Evolutionary conservation across 345 rosid species (phyloP).

Genomic region (Geranium brycei): DNA sequence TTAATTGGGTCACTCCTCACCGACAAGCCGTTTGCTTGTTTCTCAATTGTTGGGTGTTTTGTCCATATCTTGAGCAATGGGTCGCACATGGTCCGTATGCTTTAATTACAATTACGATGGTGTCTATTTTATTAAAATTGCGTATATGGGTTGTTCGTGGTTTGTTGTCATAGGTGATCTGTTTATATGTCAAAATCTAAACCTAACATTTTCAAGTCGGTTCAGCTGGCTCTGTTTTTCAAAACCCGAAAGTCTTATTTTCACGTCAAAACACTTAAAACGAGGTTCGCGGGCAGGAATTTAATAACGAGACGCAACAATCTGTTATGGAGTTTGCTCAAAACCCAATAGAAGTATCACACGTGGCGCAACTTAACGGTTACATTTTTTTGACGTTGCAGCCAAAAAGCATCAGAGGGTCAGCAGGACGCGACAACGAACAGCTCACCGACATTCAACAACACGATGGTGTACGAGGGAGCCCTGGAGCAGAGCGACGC

Average conservation of each 20-base stretch:
- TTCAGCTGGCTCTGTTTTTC: not conserved
- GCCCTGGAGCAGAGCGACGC: not conserved
- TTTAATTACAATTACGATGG: too few species aligned
- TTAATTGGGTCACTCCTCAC: not conserved
- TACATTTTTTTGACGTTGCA: not conserved
- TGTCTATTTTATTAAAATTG: too few species aligned
- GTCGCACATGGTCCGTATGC: not conserved
- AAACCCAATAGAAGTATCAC: too few species aligned
- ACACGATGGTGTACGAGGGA: not conserved
- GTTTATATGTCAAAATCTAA: not conserved
- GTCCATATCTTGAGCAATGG: not conserved
- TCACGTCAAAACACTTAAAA: too few species aligned
- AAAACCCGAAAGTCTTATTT: too few species aligned
- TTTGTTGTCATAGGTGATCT: too few species aligned
- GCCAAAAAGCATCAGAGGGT: not conserved
- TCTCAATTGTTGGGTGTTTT: not conserved
- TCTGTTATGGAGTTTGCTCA: too few species aligned
- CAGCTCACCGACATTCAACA: not conserved
- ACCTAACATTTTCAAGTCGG: not conserved
- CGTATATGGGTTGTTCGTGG: too few species aligned
- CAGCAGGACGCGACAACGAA: not conserved
- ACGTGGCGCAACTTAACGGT: not conserved
- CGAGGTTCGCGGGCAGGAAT: not conserved
- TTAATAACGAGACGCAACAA: not conserved
- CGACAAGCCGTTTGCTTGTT: not conserved